These are phyloP conservation scores for Yarrowia porcina DNA, from an alignment of 805 yeast species.

Conservation along the genomic window DNA sequence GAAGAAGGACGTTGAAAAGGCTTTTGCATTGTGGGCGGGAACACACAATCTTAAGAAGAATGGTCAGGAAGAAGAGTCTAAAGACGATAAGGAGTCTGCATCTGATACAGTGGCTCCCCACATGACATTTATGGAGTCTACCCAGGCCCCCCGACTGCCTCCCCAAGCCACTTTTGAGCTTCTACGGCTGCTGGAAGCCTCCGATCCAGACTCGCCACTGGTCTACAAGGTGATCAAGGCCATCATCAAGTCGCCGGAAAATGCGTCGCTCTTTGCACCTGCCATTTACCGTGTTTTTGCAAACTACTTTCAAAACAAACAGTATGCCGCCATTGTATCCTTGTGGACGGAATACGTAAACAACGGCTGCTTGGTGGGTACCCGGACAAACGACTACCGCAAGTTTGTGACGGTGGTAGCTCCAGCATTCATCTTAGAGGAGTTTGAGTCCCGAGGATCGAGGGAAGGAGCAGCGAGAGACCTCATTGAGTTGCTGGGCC, in stretches of 20 bases:
- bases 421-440: neutral
- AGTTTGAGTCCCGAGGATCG: neutral
- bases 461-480: conserved; percentile 5
- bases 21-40: neutral
- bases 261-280: neutral
- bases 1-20: neutral
- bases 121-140: neutral
- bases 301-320: neutral
- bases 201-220: neutral
- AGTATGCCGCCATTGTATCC: neutral
- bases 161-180: neutral
- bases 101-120: neutral
- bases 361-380: neutral
- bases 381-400: neutral
- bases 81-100: neutral
- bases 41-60: no score
- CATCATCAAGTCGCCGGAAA: neutral
- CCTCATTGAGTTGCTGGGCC: neutral
- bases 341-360: conserved; percentile 1
- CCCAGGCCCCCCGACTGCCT: neutral
- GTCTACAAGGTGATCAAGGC: neutral
- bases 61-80: neutral
- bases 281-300: neutral
- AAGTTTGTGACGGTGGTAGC: conserved; percentile 3
- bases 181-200: neutral